Conservation (phyloP, 805 yeast genomes). For the Teunomyces tritomae region DNA sequence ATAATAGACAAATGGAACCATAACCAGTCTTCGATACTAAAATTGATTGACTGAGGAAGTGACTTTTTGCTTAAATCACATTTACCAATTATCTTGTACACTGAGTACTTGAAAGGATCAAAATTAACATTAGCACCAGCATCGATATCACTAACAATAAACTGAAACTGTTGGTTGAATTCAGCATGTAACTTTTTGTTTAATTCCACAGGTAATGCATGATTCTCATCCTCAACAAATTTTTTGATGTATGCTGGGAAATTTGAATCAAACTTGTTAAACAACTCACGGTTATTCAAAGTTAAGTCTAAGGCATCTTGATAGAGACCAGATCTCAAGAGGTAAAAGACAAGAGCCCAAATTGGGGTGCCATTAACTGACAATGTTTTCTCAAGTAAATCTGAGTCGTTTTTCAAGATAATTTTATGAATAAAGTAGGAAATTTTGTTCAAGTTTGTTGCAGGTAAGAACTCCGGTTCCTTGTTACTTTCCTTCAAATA, state of each 20-base stretch:
- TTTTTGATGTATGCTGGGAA: slow-evolving; percentile 78
- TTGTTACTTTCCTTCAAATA: slow-evolving; percentile 53
- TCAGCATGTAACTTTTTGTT: slow-evolving; percentile 71
- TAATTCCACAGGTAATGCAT: slow-evolving; percentile 61
- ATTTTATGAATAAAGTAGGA: slow-evolving; percentile 50
- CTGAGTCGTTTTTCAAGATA: slow-evolving; percentile 28
- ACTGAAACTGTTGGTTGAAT: slow-evolving; percentile 79
- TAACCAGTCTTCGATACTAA: slow-evolving; percentile 92
- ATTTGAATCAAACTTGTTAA: slow-evolving; percentile 80
- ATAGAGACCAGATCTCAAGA: slow-evolving; percentile 79
- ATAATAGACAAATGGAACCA: slow-evolving; percentile 88
- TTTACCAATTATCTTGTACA: slow-evolving; percentile 90
- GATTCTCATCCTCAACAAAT: slow-evolving; percentile 52
- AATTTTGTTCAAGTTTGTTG: slow-evolving; percentile 67
- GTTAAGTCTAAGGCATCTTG: slow-evolving; percentile 76
- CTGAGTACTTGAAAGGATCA: slow-evolving; percentile 89
- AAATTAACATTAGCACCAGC: slow-evolving; percentile 31
- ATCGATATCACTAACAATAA: slow-evolving; percentile 42
- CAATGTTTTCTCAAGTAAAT: slow-evolving; percentile 25
- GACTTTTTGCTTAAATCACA: slow-evolving; percentile 69
- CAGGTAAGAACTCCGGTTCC: slow-evolving; percentile 45
- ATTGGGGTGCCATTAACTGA: slow-evolving; percentile 78
- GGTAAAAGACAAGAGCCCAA: slow-evolving; percentile 90
- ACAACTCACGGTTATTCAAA: slow-evolving; percentile 59
- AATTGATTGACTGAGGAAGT: slow-evolving; percentile 63